These are phyloP conservation scores for Kodamaea fukazawae DNA, from an alignment of 805 yeast species.

Conservation along the genomic window DNA sequence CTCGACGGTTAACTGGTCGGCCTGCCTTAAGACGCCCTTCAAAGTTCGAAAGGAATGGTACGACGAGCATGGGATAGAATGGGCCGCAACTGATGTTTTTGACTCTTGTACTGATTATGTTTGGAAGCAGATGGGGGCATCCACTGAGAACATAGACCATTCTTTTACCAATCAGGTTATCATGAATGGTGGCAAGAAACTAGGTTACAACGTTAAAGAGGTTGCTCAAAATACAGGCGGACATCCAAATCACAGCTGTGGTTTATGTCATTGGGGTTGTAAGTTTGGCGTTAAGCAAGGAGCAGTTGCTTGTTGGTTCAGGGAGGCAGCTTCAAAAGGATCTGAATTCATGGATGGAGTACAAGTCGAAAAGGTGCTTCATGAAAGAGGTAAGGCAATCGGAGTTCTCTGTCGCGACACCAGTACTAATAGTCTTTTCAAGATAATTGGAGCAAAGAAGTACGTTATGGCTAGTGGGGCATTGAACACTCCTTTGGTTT, in stretches of 20 bases:
- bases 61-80: constrained; percentile 41
- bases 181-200: constrained; percentile 41
- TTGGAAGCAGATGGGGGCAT: constrained; percentile 47
- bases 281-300: constrained; percentile 52
- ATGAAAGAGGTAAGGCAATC: constrained; percentile 39
- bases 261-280: constrained; percentile 48
- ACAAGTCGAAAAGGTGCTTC: constrained; percentile 35
- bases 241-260: constrained; percentile 42
- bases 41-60: constrained; percentile 52
- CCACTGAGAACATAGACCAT: constrained; percentile 38
- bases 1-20: constrained; percentile 57
- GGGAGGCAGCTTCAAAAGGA: constrained; percentile 45
- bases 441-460: constrained; percentile 44
- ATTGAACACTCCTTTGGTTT: constrained; percentile 47
- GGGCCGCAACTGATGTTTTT: constrained; percentile 39
- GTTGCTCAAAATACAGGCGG: constrained; percentile 50
- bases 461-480: constrained; percentile 47
- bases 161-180: constrained; percentile 43
- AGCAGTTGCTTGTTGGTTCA: constrained; percentile 46
- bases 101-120: constrained; percentile 47
- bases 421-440: constrained; percentile 27
- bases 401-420: constrained; percentile 42
- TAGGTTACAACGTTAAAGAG: constrained; percentile 40
- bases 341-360: constrained; percentile 46
- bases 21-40: constrained; percentile 48